Percentiles rank a stretch among this genome's conserved stretches.
These are phyloP conservation scores for Penicillium frequentans DNA, from an alignment of 2,329 filamentous ascomycete genomes.

Conservation along the genomic window DNA sequence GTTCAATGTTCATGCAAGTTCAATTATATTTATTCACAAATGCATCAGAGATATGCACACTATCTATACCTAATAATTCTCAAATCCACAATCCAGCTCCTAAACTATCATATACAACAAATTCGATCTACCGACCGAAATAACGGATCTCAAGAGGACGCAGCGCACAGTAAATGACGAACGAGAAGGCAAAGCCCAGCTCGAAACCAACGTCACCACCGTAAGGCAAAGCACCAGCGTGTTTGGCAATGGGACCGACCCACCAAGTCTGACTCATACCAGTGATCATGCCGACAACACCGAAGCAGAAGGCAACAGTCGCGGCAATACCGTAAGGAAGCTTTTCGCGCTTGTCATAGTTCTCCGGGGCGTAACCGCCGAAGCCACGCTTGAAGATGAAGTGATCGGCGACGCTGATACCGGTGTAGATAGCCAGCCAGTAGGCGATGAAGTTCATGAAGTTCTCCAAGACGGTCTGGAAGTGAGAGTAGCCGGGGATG, in stretches of 20 bases:
- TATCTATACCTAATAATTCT: background rate
- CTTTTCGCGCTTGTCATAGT: conserved; percentile 58
- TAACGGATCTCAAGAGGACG: conserved; percentile 51
- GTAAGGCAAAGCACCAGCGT: conserved; percentile 51
- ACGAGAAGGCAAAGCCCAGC: conserved; percentile 62
- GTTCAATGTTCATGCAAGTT: background rate
- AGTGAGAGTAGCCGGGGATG: conserved; percentile 67
- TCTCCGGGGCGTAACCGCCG: conserved; percentile 57
- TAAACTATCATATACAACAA: conserved; percentile 10
- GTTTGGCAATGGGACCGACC: conserved; percentile 64
- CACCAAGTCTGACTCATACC: conserved; percentile 73
- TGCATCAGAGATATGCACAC: background rate
- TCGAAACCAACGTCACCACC: conserved; percentile 65
- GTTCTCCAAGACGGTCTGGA: conserved; percentile 65
- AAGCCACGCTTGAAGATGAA: conserved; percentile 67
- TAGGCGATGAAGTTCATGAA: conserved; percentile 70
- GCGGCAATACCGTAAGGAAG: conserved; percentile 67
- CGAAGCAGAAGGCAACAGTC: conserved; percentile 61
- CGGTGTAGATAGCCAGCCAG: conserved; percentile 74
- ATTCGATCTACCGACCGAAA: conserved; percentile 39
- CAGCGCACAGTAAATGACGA: conserved; percentile 53
- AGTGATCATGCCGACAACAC: conserved; percentile 64
- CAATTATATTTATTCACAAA: background rate
- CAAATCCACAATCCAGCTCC: background rate
- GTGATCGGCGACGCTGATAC: conserved; percentile 65